Conservation (phyloP, 2,329 filamentous ascomycete genomes). For the Tolypocladium sp. region DNA sequence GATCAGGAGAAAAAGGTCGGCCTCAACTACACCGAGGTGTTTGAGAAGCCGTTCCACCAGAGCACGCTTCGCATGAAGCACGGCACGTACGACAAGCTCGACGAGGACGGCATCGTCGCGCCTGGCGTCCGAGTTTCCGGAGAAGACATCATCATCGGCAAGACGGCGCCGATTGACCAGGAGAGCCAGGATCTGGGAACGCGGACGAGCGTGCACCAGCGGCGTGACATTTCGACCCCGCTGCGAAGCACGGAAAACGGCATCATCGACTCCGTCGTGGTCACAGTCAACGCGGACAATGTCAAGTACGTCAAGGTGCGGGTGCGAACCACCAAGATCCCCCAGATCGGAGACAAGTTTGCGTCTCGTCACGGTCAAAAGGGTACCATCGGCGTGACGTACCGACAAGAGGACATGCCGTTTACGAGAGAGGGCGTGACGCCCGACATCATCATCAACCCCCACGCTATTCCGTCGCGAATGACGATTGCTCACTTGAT, state of each 20-base stretch:
- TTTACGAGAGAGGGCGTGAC: conserved; percentile 87
- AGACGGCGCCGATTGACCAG: conserved; percentile 88
- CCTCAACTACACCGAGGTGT: conserved; percentile 83
- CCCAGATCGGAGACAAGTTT: conserved; percentile 98
- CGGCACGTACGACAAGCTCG: conserved; percentile 93
- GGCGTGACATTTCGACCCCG: conserved; percentile 92
- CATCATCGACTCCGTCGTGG: conserved; percentile 85
- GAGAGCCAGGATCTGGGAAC: conserved; percentile 92
- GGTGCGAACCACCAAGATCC: conserved; percentile 93
- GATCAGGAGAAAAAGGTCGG: conserved; percentile 96
- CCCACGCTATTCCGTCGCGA: conserved; percentile 97
- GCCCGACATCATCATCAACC: conserved; percentile 97
- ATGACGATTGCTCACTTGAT: conserved; percentile 99
- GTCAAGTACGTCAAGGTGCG: conserved; percentile 95
- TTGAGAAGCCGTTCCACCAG: conserved; percentile 85
- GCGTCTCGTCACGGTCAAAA: conserved; percentile 98
- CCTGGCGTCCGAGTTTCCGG: conserved; percentile 92
- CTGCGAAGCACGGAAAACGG: conserved; percentile 93
- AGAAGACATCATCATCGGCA: conserved; percentile 98
- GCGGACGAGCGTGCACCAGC: conserved; percentile 79
- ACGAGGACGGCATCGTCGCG: conserved; percentile 89
- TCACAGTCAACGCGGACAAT: conserved; percentile 92
- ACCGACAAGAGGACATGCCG: conserved; percentile 96
- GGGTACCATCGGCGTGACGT: conserved; percentile 97
- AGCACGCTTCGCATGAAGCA: conserved; percentile 91